Evolutionary conservation across 1,139 yeast genomes (phyloP), one percentile per base, ranked within the genome.

Genomic region (Blastobotrys raffinosifermentans): DNA sequence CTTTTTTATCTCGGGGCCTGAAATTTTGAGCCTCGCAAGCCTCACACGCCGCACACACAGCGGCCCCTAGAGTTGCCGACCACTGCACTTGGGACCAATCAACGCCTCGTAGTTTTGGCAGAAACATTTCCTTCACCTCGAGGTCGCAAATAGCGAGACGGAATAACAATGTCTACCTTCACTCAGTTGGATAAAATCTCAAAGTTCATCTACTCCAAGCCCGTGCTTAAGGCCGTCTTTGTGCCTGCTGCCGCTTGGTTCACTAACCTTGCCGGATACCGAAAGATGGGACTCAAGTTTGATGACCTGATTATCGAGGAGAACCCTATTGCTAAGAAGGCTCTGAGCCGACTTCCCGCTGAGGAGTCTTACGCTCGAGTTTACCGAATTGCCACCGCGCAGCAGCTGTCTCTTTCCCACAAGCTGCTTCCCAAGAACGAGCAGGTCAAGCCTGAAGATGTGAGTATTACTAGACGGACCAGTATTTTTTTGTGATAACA

Each of bases 221-320:
- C 96, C 41, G 61, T 79, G 41, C 75, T 89, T 58, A 73, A 83
- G 51, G 77, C 80, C 61, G 63, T 87, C 48, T 70, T 84, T 48
- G 73, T 80, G 29, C 97, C 98, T 51, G 72, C 81, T 30, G 83
- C 96, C 38, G 75, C 80, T 60, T 67, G 75, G 49, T 87, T 81
- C 66, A 70, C 75, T 51, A 70, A 79, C 50, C 73, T 73, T 53
- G 74, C 94, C 43, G 97, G 97, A 43, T 87, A 89, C 82, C 83
- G 96, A 73, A 77, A 85, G 64, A 68, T 89, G 73, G 97, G 97
- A 36, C 75, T 87, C 56, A 85, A 75, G 77, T 72, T 66, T 60
- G 93, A 91, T 60, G 98, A 91, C 65, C 67, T 91, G 57, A 65
- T 91, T 49, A 66, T 75, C 48, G 98, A 91, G 69, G 98, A 91